phyloP scores from a whole-genome alignment of 768 basidiomycete genomes.

The Boletus fagicola region DNA sequence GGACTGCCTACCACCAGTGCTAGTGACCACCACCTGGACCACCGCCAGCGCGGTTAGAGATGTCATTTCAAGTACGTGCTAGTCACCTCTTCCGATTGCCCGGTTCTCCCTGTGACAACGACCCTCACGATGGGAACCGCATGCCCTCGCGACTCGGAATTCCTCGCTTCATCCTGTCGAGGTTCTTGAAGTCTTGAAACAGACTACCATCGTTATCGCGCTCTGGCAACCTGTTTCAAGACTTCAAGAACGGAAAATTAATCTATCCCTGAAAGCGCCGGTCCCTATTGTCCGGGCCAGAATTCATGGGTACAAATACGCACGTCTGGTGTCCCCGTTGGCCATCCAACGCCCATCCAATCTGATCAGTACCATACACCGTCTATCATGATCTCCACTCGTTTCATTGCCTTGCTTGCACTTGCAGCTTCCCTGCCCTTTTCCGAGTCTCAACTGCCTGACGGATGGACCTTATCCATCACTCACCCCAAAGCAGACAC shows the following conservation, averaged over 20 bases:
- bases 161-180: not conserved
- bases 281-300: not conserved
- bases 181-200: too few species aligned
- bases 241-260: not conserved
- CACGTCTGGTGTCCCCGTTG: not conserved
- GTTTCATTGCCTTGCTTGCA: slow-evolving; percentile 10
- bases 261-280: not conserved
- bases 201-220: too few species aligned
- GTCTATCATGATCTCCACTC: slow-evolving; percentile 1
- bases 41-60: too few species aligned
- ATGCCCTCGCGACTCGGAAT: not conserved
- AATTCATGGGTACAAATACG: slow-evolving; percentile 7
- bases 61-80: too few species aligned
- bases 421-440: slow-evolving; percentile 14
- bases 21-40: too few species aligned
- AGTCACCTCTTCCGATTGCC: too few species aligned
- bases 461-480: slow-evolving; percentile 29
- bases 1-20: too few species aligned
- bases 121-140: not conserved
- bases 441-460: slow-evolving; percentile 4
- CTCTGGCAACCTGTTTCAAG: not conserved
- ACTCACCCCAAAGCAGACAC: slow-evolving; percentile 20
- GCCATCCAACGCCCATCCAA: not conserved
- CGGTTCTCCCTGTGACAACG: too few species aligned
- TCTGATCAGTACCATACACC: not conserved